These are phyloP conservation scores for Cryptococcus floricola DNA, from an alignment of 1,284 basidiomycete genomes.

Conservation along the genomic window DNA sequence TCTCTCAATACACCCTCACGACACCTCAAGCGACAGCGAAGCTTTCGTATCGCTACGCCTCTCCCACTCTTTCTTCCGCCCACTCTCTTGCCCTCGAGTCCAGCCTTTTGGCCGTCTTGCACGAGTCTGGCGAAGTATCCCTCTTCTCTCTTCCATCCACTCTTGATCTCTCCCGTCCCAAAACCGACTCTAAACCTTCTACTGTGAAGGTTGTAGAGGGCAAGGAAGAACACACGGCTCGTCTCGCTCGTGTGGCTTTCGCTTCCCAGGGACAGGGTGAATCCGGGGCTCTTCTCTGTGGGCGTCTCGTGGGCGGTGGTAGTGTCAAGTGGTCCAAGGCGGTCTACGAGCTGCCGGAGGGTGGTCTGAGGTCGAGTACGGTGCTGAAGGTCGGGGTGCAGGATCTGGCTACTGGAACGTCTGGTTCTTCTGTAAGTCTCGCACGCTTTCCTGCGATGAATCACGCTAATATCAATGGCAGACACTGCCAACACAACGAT, in stretches of 20 bases:
- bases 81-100: conserved; percentile 56
- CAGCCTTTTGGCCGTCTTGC: conserved; percentile 58
- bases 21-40: conserved; percentile 53
- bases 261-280: conserved; percentile 52
- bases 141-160: conserved; percentile 61
- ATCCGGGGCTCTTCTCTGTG: conserved; percentile 57
- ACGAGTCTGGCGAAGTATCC: conserved; percentile 63
- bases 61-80: conserved; percentile 61
- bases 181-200: conserved; percentile 36
- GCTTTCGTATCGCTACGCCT: conserved; percentile 57
- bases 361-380: conserved; percentile 40
- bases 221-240: conserved; percentile 36
- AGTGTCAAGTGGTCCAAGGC: conserved; percentile 64
- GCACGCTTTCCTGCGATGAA: not conserved
- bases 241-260: conserved; percentile 32
- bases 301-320: conserved; percentile 61
- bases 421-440: conserved; percentile 33
- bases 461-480: not conserved
- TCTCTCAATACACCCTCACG: conserved; percentile 55
- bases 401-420: conserved; percentile 42
- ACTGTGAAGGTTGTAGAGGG: conserved; percentile 41
- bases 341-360: conserved; percentile 59
- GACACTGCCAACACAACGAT: conserved; percentile 41
- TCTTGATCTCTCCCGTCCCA: conserved; percentile 46
- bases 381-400: conserved; percentile 53